Percentiles rank a stretch among this genome's conserved stretches.
Evolutionary conservation across 495 filamentous ascomycete genomes (phyloP).

Genomic region (Annulohypoxylon maeteangense): DNA sequence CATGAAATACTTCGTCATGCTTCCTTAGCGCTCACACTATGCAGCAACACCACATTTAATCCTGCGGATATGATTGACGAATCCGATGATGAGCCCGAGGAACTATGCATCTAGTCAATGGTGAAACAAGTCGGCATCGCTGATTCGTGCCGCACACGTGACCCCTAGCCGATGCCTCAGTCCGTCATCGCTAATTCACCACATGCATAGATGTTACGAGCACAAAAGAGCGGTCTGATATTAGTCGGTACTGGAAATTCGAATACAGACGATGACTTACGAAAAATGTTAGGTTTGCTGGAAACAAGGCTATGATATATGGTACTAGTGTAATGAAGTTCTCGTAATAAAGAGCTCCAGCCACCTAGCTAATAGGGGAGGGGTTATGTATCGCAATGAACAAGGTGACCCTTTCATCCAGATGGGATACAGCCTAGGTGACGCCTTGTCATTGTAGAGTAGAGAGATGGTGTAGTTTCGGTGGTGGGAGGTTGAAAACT

Average conservation of each 20-base stretch:
- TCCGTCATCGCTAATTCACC: slow-evolving; percentile 29
- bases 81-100: slow-evolving; percentile 36
- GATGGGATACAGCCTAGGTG: not conserved
- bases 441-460: not conserved
- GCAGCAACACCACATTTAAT: slow-evolving; percentile 34
- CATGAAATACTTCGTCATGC: slow-evolving; percentile 25
- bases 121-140: slow-evolving; percentile 38
- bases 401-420: not conserved
- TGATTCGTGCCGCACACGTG: slow-evolving; percentile 42
- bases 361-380: not conserved
- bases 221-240: slow-evolving; percentile 41
- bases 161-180: slow-evolving; percentile 36
- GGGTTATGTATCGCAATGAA: not conserved
- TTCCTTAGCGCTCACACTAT: slow-evolving; percentile 41
- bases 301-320: not conserved
- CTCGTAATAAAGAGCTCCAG: not conserved
- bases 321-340: not conserved
- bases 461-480: not conserved
- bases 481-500: not conserved
- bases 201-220: slow-evolving; percentile 14
- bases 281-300: slow-evolving; percentile 5
- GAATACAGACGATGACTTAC: no score
- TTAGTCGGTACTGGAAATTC: not conserved
- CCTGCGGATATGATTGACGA: slow-evolving; percentile 39
- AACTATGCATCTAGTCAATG: slow-evolving; percentile 41